Evolutionary conservation across 1,284 basidiomycete genomes (phyloP), one percentile per base, ranked within the genome.

Genomic region (Sporisorium graminicola): DNA sequence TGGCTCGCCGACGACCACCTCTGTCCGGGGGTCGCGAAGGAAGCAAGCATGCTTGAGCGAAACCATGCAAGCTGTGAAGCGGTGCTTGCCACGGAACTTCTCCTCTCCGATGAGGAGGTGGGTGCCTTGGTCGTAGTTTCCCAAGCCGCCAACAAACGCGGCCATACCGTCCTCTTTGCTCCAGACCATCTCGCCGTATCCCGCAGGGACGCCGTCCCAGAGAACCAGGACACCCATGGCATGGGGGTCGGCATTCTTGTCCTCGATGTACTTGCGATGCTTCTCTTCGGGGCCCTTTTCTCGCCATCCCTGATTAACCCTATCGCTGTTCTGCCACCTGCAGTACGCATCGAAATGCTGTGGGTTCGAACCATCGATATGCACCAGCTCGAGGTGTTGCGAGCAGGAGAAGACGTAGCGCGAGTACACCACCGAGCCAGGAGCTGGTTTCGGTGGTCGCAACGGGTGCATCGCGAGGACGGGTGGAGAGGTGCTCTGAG

Each of bases 121-220:
- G 10, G 88, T 81, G 27, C 75, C 89, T 42, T 89, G 86, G 62
- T 90, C 90, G 84, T 88, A 90, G 22, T 89, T 87, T 12, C 87
- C 86, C 3, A 87, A 69, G 9, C 69, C 73, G 12, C 70, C 73
- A 50, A 81, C 75, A 46, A 78, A 74, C 2, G 77, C 64, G 2
- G 68, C 65, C 58, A 82, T 68, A 2, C 77, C 74, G 56, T 86
- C 81, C 63, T 88, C 88, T 86, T 88, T 90, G 57, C 87, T 84
- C 86, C 89, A 90, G 16, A 87, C 87, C 26, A 89, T 65, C 80
- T 90, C 90, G 16, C 85, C 77, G 61, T 90, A 90, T 2, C 89
- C 89, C 80, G 89, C 89, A 50, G 87, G 81, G 77, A 89, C 88
- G 2, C 88, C 88, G 62, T 90, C 87, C 89, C 89, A 89, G 71